Evolutionary conservation across 1,284 basidiomycete genomes (phyloP), one percentile per base, ranked within the genome.

Genomic region (Mycena citricolor): DNA sequence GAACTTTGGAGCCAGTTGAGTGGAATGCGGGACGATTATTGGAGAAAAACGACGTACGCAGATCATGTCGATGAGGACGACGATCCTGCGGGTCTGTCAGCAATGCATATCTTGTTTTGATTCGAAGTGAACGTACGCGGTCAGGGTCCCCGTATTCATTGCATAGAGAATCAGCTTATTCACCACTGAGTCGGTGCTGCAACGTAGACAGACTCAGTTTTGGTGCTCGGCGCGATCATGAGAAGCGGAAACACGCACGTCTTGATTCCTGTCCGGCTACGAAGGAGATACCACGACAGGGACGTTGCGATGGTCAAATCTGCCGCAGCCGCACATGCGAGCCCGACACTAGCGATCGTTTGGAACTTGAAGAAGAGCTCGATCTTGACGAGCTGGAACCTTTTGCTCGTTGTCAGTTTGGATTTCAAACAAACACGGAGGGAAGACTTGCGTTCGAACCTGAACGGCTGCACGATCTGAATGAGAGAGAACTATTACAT

Each of bases 21-120:
- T n/a, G n/a, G n/a, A n/a, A n/a, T n/a, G n/a, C n/a, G n/a, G 17
- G 26, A n/a, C 26, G 32, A n/a, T 6, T 8, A 25, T 25, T 14
- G 5, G 10, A 32, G n/a, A 42, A 32, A 7, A 19, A 4, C 8
- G 3, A 19, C 47, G 17, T 24, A 49, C 47, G 28, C 47, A 49
- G 8, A 49, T 49, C 47, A 49, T 49, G 22, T 49, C 47, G 10
- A 44, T 40, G 12, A 49, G 35, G 8, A 44, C 47, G 16, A 46
- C 23, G n/a, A 46, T 24, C 14, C 44, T 46, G n/a, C n/a, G n/a
- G 24, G n/a, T 12, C 25, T 17, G 16, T 38, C 10, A 32, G 17
- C 23, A 32, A 14, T n/a, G 12, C 25, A n/a, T n/a, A n/a, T n/a
- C 4, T 16, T 12, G 11, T 14, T 29, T 4, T 20, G 21, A 4